phyloP scores from a whole-genome alignment of 257 asterid genomes.

The Penstemon eatonii region DNA sequence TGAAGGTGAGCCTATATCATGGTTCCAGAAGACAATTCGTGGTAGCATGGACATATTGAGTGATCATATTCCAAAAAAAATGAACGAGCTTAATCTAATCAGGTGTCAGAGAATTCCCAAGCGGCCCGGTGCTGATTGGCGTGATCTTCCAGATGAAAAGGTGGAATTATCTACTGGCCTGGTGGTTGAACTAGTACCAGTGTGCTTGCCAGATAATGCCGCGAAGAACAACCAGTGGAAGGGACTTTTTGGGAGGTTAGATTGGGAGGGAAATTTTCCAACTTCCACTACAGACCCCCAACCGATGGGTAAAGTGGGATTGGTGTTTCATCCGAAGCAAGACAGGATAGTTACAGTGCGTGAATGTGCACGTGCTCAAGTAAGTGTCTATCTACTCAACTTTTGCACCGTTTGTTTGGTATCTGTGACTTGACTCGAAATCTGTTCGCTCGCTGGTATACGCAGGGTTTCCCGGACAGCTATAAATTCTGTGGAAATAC shows the following conservation, averaged over 20 bases:
- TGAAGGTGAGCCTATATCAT: constrained; percentile 66
- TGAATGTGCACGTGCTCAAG: constrained; percentile 98
- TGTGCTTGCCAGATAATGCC: constrained; percentile 96
- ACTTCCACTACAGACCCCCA: constrained; percentile 92
- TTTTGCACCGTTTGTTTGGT: neutral
- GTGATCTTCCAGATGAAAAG: constrained; percentile 95
- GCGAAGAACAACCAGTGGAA: constrained; percentile 99
- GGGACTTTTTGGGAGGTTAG: constrained; percentile 89
- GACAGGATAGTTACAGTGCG: constrained; percentile 96
- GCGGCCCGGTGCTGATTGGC: constrained; percentile 92
- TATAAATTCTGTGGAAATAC: constrained; percentile 65
- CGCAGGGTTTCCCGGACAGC: constrained; percentile 86
- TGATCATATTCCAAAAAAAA: constrained; percentile 88
- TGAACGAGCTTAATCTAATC: constrained; percentile 80
- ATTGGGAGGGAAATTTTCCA: constrained; percentile 93
- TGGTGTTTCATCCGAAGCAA: constrained; percentile 95
- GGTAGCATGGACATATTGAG: constrained; percentile 53
- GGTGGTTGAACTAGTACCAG: constrained; percentile 83
- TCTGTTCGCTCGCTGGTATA: neutral
- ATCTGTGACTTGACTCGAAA: neutral
- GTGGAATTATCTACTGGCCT: constrained; percentile 78
- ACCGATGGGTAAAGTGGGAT: constrained; percentile 94
- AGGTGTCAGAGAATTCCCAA: constrained; percentile 85
- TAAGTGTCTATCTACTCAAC: constrained; percentile 29
- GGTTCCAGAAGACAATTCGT: constrained; percentile 84